A percentile compares a stretch with the other conserved stretches of the same genome.
Evolutionary conservation across 441 rosid species (phyloP).

Genomic region (Pelargonium myrrhifolium): DNA sequence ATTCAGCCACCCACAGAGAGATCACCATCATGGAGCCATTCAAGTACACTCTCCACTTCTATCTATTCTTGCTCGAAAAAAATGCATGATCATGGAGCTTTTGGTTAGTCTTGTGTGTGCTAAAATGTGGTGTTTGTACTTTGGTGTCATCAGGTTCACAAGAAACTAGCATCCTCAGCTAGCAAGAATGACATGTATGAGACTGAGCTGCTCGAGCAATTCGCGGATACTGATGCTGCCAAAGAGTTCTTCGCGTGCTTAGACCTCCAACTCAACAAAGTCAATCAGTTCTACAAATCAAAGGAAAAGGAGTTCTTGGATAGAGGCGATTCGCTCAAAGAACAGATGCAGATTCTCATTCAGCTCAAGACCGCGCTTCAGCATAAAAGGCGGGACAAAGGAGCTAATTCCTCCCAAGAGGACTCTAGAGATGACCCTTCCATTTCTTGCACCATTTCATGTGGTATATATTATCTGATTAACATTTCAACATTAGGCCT

Average conservation of each 20-base stretch:
- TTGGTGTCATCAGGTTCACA: slow-evolving; percentile 58
- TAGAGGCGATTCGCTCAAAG: slow-evolving; percentile 76
- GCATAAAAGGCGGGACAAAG: slow-evolving; percentile 31
- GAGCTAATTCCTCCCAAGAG: slow-evolving; percentile 28
- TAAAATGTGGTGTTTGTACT: background rate
- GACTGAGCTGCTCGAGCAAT: slow-evolving; percentile 76
- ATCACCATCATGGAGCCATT: slow-evolving; percentile 45
- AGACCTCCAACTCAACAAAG: slow-evolving; percentile 83
- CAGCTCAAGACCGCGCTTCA: slow-evolving; percentile 57
- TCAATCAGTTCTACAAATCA: slow-evolving; percentile 66
- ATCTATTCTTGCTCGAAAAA: too few species aligned
- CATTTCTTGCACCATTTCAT: slow-evolving; percentile 28
- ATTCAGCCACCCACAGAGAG: slow-evolving; percentile 37
- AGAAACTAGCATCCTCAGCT: slow-evolving; percentile 61
- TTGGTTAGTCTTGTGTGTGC: too few species aligned
- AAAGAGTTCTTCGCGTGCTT: slow-evolving; percentile 68
- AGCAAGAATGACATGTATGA: slow-evolving; percentile 66
- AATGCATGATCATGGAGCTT: background rate
- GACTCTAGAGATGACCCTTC: slow-evolving; percentile 49
- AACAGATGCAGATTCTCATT: slow-evolving; percentile 74
- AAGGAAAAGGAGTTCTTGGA: slow-evolving; percentile 93
- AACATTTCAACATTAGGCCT: slow-evolving; percentile 3
- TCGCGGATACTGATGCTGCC: slow-evolving; percentile 63
- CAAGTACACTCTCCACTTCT: slow-evolving; percentile 36
- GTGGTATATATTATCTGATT: slow-evolving; percentile 8